A percentile compares a stretch with the other conserved stretches of the same genome.
phyloP scores from a whole-genome alignment of 2,329 filamentous ascomycete genomes.

The Fusarium incarnatum region DNA sequence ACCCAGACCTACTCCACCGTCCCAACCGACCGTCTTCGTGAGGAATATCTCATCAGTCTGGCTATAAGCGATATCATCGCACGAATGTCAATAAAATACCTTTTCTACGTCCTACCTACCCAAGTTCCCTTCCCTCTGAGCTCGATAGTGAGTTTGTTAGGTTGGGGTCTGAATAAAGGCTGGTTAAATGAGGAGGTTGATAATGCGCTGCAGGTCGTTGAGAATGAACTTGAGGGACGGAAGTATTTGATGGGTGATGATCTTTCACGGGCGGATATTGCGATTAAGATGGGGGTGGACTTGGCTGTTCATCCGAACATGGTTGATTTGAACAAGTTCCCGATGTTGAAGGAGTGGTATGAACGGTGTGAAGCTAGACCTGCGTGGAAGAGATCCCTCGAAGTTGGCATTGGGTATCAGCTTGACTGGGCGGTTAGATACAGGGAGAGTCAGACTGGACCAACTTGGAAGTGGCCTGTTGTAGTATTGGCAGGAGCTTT shows the following conservation, averaged over 20 bases:
- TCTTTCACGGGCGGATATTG: background rate
- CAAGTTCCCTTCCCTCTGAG: background rate
- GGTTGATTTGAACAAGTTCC: background rate
- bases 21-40: background rate
- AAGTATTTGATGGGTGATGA: background rate
- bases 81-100: background rate
- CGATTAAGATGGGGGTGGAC: background rate
- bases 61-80: background rate
- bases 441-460: background rate
- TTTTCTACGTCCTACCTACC: background rate
- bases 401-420: background rate
- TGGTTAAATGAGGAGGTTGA: background rate
- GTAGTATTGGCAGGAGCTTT: background rate
- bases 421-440: background rate
- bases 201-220: background rate
- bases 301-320: background rate
- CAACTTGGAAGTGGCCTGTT: fast-evolving
- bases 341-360: background rate
- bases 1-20: background rate
- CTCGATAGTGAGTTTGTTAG: background rate
- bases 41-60: background rate
- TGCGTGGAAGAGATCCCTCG: background rate
- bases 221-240: background rate
- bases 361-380: background rate
- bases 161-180: background rate